Base-by-base conservation (phyloP, 208 protist genomes). In the Acanthamoeba healyi region DNA sequence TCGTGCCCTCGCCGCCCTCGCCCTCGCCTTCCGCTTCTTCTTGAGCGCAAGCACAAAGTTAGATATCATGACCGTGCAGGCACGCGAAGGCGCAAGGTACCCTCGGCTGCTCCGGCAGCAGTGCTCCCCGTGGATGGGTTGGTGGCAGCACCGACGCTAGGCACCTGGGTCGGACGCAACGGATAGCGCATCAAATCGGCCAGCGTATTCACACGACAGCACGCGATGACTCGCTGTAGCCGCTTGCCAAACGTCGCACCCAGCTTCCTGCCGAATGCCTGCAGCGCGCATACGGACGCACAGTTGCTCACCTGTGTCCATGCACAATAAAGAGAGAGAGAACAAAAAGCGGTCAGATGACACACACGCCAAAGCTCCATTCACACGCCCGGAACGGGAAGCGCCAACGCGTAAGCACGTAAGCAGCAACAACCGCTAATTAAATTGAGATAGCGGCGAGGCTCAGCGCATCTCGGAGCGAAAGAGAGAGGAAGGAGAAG, bases 191-290 rank as follows among this genome's bases (percentile, higher is more conserved):
- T 36, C 17, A 77, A 34, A 29, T 77, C 67, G 19, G 67, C 67
- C 29, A 77, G 67, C 36, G 67, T 77, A 15, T 77, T 29, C 29
- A 77, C 67, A 0, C 67, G 67, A 24, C 67, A 77, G 34, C 67
- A 77, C 32, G 67, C 67, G 15, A 77, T 34, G 29, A 77, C 67
- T 42, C 67, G 67, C 67, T 77, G 67, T 34, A 77, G 19, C n/a
- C 67, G 67, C 67, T 77, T 77, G 15, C 67, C 67, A 77, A 77
- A 77, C n/a, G 67, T 42, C 10, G 67, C 38, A 38, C 67, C 67
- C 19, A 77, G 38, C 38, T 77, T 77, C 19, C 36, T 12, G 9
- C 67, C 67, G 0, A 77, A 77, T 6, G 67, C 36, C 38, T 77
- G 67, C 5, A 77, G 10, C 24, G 67, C 38, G n/a, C 15, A 77